phyloP scores from a whole-genome alignment of 2,329 filamentous ascomycete genomes.

The Claviceps sp. region DNA sequence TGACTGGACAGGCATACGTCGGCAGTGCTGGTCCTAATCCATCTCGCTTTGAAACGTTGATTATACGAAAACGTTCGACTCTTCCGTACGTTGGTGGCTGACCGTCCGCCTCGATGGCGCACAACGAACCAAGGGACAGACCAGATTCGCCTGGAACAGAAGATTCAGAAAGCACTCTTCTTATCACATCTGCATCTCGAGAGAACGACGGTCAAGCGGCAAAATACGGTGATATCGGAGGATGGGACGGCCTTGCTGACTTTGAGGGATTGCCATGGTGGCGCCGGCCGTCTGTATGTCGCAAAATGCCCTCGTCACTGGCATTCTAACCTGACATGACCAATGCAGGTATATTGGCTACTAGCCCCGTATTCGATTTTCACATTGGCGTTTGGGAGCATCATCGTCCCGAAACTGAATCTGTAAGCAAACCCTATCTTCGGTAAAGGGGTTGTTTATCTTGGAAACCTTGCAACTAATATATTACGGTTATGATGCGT shows the following conservation, averaged over 20 bases:
- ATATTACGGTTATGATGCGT: too few relatives aligned
- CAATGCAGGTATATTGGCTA: slow-evolving; percentile 62
- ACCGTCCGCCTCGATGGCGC: neutral
- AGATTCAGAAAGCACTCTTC: slow-evolving; percentile 2
- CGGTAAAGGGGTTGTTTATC: neutral
- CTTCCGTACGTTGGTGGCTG: neutral
- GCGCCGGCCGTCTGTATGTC: slow-evolving; percentile 43
- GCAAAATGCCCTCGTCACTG: slow-evolving; percentile 11
- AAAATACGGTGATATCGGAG: slow-evolving; percentile 9
- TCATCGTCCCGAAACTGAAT: slow-evolving; percentile 77
- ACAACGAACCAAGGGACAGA: neutral
- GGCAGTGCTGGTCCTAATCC: neutral
- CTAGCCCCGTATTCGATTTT: slow-evolving; percentile 69
- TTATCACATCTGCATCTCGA: slow-evolving; percentile 1
- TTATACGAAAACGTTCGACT: neutral
- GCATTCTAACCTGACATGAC: slow-evolving; percentile 9
- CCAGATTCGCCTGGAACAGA: neutral
- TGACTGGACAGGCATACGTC: neutral
- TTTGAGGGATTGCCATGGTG: slow-evolving; percentile 50
- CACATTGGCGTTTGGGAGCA: slow-evolving; percentile 74
- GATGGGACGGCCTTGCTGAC: slow-evolving; percentile 40
- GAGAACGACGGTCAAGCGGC: neutral
- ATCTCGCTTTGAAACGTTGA: neutral
- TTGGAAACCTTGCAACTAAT: neutral
- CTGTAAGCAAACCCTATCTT: slow-evolving; percentile 33